Conservation (phyloP, 306 rosid species). For the Herpetospermum pedunculosum region DNA sequence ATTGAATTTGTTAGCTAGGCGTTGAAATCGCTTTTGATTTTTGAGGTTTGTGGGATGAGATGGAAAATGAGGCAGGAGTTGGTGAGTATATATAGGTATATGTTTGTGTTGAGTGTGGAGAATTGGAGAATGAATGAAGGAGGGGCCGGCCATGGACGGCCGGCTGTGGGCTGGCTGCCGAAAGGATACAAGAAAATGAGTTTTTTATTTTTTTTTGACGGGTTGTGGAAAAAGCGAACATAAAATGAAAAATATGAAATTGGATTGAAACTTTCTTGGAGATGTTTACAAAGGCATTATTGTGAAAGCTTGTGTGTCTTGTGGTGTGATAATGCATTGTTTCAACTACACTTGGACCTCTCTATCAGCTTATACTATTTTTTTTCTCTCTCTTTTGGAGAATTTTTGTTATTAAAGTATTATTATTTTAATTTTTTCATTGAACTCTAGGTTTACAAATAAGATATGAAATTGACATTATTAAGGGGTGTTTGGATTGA, state of each 20-base stretch:
- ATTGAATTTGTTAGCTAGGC: not conserved
- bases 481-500: no score
- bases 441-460: no score
- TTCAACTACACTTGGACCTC: not conserved
- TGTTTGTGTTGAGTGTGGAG: not conserved
- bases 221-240: not conserved
- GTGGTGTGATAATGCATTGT: not conserved
- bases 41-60: not conserved
- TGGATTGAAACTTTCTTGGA: not conserved
- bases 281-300: not conserved
- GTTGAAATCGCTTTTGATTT: not conserved
- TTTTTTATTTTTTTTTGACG: no score
- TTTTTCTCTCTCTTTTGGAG: no score
- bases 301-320: not conserved
- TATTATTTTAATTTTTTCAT: no score
- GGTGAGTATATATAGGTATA: not conserved
- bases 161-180: not conserved
- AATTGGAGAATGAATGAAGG: not conserved
- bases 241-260: not conserved
- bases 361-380: not conserved
- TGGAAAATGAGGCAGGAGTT: not conserved
- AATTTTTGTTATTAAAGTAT: no score
- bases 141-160: not conserved
- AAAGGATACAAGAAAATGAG: not conserved
- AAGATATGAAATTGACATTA: no score